phyloP scores from a whole-genome alignment of 1,284 basidiomycete species.

The Schizophyllum amplum region DNA sequence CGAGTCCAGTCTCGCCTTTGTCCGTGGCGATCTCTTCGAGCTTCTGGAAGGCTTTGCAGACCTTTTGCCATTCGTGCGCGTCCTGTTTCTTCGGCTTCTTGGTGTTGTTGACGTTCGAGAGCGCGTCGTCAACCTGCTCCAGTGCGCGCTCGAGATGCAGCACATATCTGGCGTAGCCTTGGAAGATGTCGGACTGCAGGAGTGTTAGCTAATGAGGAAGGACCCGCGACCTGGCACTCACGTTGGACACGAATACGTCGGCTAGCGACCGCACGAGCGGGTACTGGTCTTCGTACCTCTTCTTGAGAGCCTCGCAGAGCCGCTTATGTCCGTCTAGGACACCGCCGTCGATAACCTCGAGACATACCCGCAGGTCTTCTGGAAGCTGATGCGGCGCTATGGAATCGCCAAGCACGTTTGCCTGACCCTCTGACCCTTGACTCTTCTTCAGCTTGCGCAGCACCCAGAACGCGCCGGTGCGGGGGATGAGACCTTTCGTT shows the following conservation, averaged over 20 bases:
- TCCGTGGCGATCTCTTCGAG: constrained; percentile 77
- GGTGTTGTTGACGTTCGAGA: constrained; percentile 52
- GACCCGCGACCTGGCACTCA: constrained; percentile 33
- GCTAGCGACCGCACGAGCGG: constrained; percentile 86
- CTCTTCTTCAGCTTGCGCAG: constrained; percentile 64
- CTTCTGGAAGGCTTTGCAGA: constrained; percentile 61
- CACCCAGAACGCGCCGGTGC: constrained; percentile 35
- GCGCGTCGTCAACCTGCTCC: constrained; percentile 76
- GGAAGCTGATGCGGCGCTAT: constrained; percentile 73
- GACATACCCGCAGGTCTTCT: constrained; percentile 76
- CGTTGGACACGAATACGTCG: constrained; percentile 89
- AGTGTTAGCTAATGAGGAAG: constrained; percentile 11
- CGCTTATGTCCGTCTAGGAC: constrained; percentile 84
- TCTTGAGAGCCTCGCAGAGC: constrained; percentile 73
- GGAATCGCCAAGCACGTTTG: constrained; percentile 40
- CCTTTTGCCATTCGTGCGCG: constrained; percentile 65
- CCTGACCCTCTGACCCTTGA: constrained; percentile 29
- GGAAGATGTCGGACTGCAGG: constrained; percentile 79
- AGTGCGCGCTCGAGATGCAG: constrained; percentile 86
- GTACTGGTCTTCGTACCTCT: constrained; percentile 88
- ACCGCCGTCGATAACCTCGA: constrained; percentile 78
- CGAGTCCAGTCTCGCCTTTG: constrained; percentile 87
- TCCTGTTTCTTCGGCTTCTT: constrained; percentile 79
- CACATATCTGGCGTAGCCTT: constrained; percentile 88
- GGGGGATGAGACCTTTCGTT: constrained; percentile 27